phyloP scores from a whole-genome alignment of 306 rosid genomes.

The Crataegus laevigata region DNA sequence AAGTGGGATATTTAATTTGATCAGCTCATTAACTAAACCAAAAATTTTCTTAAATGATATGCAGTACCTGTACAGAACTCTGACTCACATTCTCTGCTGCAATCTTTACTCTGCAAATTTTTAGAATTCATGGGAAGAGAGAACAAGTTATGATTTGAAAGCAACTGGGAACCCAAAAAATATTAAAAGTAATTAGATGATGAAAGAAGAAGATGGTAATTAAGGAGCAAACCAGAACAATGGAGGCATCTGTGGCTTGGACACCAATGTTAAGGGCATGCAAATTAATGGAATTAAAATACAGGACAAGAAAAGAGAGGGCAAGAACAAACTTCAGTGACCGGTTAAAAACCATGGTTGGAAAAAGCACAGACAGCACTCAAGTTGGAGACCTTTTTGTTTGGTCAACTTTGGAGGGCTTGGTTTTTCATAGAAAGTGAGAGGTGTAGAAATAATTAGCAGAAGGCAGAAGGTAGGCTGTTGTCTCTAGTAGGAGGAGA shows the following conservation, averaged over 20 bases:
- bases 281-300: conserved; percentile 3
- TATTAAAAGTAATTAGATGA: neutral
- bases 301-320: conserved; percentile 6
- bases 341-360: conserved; percentile 25
- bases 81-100: conserved; percentile 85
- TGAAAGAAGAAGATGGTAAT: neutral
- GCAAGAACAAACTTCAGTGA: conserved; percentile 25
- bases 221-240: conserved; percentile 42
- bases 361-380: neutral
- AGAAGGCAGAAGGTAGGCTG: neutral
- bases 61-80: conserved; percentile 76
- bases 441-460: neutral
- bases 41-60: neutral
- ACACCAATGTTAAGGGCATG: conserved; percentile 69
- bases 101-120: conserved; percentile 57
- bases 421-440: conserved; percentile 15
- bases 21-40: neutral
- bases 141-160: neutral
- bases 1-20: neutral
- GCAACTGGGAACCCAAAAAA: neutral
- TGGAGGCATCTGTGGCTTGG: conserved; percentile 51
- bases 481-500: neutral
- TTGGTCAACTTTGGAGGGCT: conserved; percentile 8
- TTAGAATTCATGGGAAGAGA: neutral
- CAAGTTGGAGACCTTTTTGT: conserved; percentile 8